phyloP scores from a whole-genome alignment of 768 basidiomycete species.

The Kwoniella bestiolae region DNA sequence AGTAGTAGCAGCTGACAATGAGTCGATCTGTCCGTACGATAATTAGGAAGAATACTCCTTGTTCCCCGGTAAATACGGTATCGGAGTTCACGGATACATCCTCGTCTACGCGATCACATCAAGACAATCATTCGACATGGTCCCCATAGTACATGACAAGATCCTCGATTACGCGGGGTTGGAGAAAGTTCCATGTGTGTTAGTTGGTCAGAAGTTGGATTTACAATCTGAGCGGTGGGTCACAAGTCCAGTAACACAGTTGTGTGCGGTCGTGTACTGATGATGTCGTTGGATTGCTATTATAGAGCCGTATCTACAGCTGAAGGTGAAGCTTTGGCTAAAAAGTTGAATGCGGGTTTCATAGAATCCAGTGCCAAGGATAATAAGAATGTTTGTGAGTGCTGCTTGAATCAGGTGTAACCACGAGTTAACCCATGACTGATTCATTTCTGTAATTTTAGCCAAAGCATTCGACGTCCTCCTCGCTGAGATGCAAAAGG shows the following conservation, averaged over 20 bases:
- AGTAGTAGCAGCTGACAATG: not conserved
- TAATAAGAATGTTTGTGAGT: conserved; percentile 85
- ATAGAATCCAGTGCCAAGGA: conserved; percentile 88
- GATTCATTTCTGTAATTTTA: conserved; percentile 9
- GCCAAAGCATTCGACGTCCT: conserved; percentile 56
- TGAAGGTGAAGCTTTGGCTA: conserved; percentile 78
- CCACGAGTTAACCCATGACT: not conserved
- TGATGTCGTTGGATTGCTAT: not conserved
- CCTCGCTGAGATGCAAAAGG: conserved; percentile 54
- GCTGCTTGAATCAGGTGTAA: conserved; percentile 53
- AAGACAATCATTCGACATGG: conserved; percentile 89
- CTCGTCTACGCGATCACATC: conserved; percentile 94
- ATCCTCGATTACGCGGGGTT: conserved; percentile 84
- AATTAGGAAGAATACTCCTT: conserved; percentile 91
- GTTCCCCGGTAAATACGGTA: conserved; percentile 88
- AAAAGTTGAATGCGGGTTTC: conserved; percentile 73
- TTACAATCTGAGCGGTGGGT: conserved; percentile 70
- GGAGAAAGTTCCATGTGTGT: conserved; percentile 84
- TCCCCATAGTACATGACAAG: conserved; percentile 90
- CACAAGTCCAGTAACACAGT: not conserved
- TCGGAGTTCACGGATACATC: conserved; percentile 96
- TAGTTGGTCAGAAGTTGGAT: conserved; percentile 92
- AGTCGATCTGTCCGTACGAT: not conserved
- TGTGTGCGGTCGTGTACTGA: not conserved
- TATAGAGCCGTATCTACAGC: conserved; percentile 71